Conservation (phyloP, 371 early-diverging fungal genomes). For the Mortierella sp. region DNA sequence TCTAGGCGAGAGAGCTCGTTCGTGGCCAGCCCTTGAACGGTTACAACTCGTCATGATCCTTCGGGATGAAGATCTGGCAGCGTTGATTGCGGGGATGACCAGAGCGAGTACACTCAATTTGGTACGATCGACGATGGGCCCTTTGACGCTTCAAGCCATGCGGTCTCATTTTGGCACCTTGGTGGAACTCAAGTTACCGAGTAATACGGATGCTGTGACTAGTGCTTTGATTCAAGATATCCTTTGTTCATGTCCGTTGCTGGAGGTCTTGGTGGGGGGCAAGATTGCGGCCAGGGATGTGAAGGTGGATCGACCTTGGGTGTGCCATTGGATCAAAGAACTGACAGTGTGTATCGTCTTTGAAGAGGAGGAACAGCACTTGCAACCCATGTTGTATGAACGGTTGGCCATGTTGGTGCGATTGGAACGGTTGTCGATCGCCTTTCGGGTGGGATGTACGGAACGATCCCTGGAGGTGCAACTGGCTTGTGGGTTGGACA, state of each 20-base stretch:
- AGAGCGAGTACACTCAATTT: not conserved
- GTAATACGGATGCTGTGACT: not conserved
- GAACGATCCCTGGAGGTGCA: not conserved
- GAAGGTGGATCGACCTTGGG: not conserved
- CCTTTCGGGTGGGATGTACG: not conserved
- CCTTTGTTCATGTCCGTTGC: not conserved
- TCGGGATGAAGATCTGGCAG: no score
- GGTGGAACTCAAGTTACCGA: not conserved
- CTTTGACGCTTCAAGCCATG: not conserved
- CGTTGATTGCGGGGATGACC: not conserved
- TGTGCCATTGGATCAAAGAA: not conserved
- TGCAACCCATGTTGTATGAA: not conserved
- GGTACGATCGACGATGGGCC: not conserved
- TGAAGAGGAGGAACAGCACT: not conserved
- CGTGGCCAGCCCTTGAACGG: no score
- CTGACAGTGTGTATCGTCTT: not conserved
- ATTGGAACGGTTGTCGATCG: not conserved
- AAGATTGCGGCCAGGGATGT: not conserved
- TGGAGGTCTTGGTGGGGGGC: not conserved
- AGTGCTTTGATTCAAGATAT: not conserved
- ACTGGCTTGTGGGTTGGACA: not conserved
- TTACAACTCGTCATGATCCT: no score
- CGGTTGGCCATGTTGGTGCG: not conserved
- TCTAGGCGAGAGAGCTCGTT: no score
- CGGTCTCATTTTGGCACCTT: not conserved